Evolutionary conservation across 768 basidiomycete genomes (phyloP), one percentile per base, ranked within the genome.

Genomic region (Sistotremastrum suecicum): DNA sequence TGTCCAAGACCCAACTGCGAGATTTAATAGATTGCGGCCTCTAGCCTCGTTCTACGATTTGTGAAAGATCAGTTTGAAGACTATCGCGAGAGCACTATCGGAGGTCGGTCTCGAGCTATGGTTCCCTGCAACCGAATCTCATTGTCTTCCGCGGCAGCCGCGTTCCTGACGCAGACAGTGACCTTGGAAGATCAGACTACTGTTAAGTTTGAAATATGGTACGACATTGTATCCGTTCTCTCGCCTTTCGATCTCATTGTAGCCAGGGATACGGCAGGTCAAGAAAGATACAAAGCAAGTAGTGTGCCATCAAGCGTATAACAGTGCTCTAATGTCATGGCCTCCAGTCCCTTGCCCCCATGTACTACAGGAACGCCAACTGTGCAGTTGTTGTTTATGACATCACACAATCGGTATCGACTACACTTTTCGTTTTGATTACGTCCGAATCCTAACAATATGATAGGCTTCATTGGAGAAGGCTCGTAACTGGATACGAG

Each of bases 161-260:
- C 94, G 34, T 99, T 99, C 73, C 64, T 99, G 53, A 97, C 95
- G n/a, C 94, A 98, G 63, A 95, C 92, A 3, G 87, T 98, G 33
- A 81, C 79, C 8, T 73, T 95, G 37, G 83, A 91, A 42, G 84
- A 91, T 59, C 78, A 81, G 51, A 85, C 85, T 28, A 80, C 80
- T 28, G 87, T 99, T 58, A 98, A 98, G 72, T 98, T 99, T 59
- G 94, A 97, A 69, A 94, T 94, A 59, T 94, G 91, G 92, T 91
- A 58, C 30, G 75, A 60, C 45, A 3, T 42, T 39, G 7, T 3
- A 46, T n/a, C 36, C 31, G 31, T 20, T 44, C 4, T 7, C 30
- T 3, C 47, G 12, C 20, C 20, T 20, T 20, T 20, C 20, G 20
- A 38, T 47, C 45, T 49, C 37, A 47, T 48, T 5, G 11, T 34